Conservation (phyloP, 441 rosid species). For the Gossypium lobatum region DNA sequence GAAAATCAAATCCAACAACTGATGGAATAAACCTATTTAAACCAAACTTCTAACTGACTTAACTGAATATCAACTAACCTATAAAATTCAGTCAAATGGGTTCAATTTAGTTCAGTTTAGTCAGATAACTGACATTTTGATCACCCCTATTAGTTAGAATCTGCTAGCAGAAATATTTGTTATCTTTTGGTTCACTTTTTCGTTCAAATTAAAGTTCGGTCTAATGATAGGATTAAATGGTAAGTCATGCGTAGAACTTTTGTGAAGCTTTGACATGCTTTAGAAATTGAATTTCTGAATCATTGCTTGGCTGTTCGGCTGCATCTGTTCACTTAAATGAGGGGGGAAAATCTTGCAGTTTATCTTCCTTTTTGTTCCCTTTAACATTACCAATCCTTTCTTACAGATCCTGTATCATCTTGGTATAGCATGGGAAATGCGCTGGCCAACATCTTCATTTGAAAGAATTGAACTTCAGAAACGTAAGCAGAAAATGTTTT, state of each 20-base stretch:
- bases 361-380: background rate
- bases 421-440: constrained; percentile 79
- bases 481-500: constrained; percentile 30
- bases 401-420: constrained; percentile 87
- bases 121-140: background rate
- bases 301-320: background rate
- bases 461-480: constrained; percentile 32
- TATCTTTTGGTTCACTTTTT: background rate
- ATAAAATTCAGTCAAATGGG: background rate
- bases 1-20: background rate
- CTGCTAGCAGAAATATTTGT: background rate
- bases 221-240: background rate
- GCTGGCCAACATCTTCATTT: constrained; percentile 57
- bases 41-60: background rate
- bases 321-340: background rate
- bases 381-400: constrained; percentile 9
- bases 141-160: background rate
- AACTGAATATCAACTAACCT: background rate
- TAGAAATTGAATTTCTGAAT: constrained; percentile 1
- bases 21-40: background rate
- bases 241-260: background rate
- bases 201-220: background rate
- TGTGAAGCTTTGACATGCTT: constrained; percentile 9
- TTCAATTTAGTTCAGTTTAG: background rate
- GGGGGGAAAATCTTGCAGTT: background rate